A percentile compares a stretch with the other conserved stretches of the same genome.
phyloP scores from a whole-genome alignment of 306 rosid genomes.

The Trichosanthes cucumerina region DNA sequence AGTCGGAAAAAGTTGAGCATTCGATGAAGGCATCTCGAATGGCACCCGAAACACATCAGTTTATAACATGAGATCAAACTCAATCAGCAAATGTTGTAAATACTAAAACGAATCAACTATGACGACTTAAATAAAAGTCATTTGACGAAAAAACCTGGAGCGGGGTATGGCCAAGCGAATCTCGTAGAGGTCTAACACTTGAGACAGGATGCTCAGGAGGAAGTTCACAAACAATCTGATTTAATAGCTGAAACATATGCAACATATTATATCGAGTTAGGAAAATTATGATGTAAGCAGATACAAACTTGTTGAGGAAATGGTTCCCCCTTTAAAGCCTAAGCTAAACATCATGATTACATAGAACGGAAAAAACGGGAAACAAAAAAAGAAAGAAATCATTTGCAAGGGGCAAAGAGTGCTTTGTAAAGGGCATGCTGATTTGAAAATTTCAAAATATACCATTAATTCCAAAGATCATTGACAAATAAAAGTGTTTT shows the following conservation, averaged over 20 bases:
- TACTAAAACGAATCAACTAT: background rate
- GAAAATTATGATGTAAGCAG: background rate
- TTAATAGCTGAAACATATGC: slow-evolving; percentile 24
- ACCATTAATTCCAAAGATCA: background rate
- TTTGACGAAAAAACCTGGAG: slow-evolving; percentile 21
- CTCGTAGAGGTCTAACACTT: slow-evolving; percentile 34
- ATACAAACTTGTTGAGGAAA: background rate
- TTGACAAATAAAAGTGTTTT: background rate
- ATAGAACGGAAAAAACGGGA: background rate
- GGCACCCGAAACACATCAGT: background rate
- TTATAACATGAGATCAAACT: background rate
- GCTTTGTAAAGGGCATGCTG: background rate
- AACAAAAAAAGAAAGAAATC: background rate
- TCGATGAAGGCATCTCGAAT: background rate
- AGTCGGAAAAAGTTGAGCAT: background rate
- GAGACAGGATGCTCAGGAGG: slow-evolving; percentile 50
- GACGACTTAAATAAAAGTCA: background rate
- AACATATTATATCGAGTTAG: background rate
- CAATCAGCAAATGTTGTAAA: background rate
- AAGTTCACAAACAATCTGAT: slow-evolving; percentile 40
- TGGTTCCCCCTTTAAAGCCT: background rate
- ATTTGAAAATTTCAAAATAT: background rate
- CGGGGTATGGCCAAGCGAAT: slow-evolving; percentile 46
- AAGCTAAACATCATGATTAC: background rate
- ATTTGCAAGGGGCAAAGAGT: background rate